Base-by-base conservation (phyloP, 1,284 basidiomycete genomes). In the Puccinia polysora region DNA sequence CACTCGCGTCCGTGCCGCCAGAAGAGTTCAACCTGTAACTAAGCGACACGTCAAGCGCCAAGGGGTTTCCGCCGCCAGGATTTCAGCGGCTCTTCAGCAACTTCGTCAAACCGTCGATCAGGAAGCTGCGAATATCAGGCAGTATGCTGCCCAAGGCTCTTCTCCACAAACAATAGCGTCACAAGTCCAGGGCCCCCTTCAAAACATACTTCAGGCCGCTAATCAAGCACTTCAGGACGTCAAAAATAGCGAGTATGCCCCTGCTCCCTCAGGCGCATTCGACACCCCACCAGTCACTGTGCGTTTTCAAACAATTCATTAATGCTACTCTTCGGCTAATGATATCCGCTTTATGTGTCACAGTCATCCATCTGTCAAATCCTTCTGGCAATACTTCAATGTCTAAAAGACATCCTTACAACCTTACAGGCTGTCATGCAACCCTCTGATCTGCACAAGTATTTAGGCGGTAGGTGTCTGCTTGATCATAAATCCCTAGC, bases 121-220 rank as follows among this genome's bases (percentile, higher is more conserved):
- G 15, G 56, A 59, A 43, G 56, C 56, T 12, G 15, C 56, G 7
- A 59, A 59, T n/a, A 59, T 59, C 12, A 59, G 23, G 56, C 10
- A 34, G 12, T n/a, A n/a, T n/a, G 25, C 23, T 25, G 15, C 36
- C 20, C 36, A 43, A 59, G 20, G 56, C 36, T 40, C 56, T 6
- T 43, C 36, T 5, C 36, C 55, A 36, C 34, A 58, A 20, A 38
- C 30, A 20, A 8, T 38, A 20, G 34, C 55, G 8, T 38, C 55
- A 7, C 32, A 59, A 40, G 56, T 25, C 56, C 56, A 59, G 30
- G 36, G 34, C 28, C 30, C 56, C 8, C 56, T 59, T 43, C 56
- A 59, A 28, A 59, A 28, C 15, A 23, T 59, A 40, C 56, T 59
- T 25, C 38, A 59, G 20, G 56, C 56, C 56, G 56, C 56, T 36